These are phyloP conservation scores for Rhytidiadelphus loreus DNA, from an alignment of 225 moss, liverwort and hornwort species.

Conservation along the genomic window DNA sequence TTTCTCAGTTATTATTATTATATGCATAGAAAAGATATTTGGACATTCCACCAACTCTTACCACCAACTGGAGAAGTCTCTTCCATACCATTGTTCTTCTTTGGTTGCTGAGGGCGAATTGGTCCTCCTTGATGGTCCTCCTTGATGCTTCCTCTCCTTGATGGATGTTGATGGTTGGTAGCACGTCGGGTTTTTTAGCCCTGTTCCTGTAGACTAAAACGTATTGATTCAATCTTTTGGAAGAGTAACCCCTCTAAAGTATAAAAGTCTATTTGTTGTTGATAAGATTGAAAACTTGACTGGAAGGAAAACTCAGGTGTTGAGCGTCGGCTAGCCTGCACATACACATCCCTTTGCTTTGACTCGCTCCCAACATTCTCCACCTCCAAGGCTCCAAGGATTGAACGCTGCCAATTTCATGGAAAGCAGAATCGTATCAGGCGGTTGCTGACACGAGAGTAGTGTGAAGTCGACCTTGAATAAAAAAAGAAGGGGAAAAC, in stretches of 20 bases:
- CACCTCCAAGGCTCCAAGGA: conserved; percentile 28
- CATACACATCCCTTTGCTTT: conserved; percentile 18
- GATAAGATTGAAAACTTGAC: conserved; percentile 64
- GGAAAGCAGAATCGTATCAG: not conserved
- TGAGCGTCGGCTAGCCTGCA: conserved; percentile 60
- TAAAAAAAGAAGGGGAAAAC: too few relatives aligned
- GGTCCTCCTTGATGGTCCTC: not conserved
- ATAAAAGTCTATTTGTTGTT: conserved; percentile 35
- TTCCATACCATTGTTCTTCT: not conserved
- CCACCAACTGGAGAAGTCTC: not conserved
- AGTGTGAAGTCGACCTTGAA: not conserved
- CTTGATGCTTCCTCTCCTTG: not conserved
- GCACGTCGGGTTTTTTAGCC: not conserved
- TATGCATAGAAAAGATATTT: not conserved
- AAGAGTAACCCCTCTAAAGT: not conserved
- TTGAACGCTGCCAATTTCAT: conserved; percentile 17
- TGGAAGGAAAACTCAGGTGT: conserved; percentile 52
- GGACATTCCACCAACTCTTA: not conserved
- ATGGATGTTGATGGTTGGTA: not conserved
- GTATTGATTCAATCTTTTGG: not conserved
- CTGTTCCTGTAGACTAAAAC: not conserved
- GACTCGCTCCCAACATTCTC: conserved; percentile 34
- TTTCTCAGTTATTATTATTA: too few relatives aligned
- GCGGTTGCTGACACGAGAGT: not conserved
- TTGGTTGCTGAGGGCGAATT: not conserved